phyloP scores from a whole-genome alignment of 164 flowering plant genomes.

The Piper longum region DNA sequence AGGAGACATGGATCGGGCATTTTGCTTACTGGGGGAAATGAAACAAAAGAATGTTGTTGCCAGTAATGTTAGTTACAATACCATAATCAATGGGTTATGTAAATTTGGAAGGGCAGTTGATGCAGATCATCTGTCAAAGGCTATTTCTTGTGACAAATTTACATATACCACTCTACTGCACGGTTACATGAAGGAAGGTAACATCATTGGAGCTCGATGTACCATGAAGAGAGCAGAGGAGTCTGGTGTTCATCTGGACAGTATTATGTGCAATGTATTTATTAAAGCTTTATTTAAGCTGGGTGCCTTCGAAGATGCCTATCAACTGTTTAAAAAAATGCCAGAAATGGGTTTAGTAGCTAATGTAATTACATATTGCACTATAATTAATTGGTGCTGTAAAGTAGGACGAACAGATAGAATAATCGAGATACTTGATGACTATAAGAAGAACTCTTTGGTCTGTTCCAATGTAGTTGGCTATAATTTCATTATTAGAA shows the following conservation, averaged over 20 bases:
- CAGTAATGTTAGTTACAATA: constrained; percentile 51
- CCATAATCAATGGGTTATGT: constrained; percentile 62
- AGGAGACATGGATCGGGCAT: constrained; percentile 42
- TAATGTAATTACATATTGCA: constrained; percentile 44
- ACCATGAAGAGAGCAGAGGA: constrained; percentile 42
- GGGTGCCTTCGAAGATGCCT: constrained; percentile 52
- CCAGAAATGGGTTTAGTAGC: constrained; percentile 33
- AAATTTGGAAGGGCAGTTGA: constrained; percentile 43
- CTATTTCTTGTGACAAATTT: constrained; percentile 32
- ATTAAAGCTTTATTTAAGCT: constrained; percentile 64
- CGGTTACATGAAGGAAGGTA: constrained; percentile 42
- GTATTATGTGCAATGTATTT: constrained; percentile 49
- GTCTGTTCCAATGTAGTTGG: constrained; percentile 24
- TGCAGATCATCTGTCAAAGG: constrained; percentile 45
- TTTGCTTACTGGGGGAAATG: constrained; percentile 57
- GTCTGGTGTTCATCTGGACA: constrained; percentile 43
- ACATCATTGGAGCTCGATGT: constrained; percentile 32
- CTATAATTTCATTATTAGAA: constrained; percentile 41
- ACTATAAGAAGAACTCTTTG: constrained; percentile 22
- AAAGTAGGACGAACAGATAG: constrained; percentile 42
- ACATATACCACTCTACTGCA: constrained; percentile 53
- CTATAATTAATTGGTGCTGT: constrained; percentile 60
- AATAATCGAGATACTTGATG: constrained; percentile 67
- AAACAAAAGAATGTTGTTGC: constrained; percentile 36
- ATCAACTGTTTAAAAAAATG: constrained; percentile 33